These are phyloP conservation scores for Chlorella sp. DNA, from an alignment of 139 green algal species.

Conservation along the genomic window DNA sequence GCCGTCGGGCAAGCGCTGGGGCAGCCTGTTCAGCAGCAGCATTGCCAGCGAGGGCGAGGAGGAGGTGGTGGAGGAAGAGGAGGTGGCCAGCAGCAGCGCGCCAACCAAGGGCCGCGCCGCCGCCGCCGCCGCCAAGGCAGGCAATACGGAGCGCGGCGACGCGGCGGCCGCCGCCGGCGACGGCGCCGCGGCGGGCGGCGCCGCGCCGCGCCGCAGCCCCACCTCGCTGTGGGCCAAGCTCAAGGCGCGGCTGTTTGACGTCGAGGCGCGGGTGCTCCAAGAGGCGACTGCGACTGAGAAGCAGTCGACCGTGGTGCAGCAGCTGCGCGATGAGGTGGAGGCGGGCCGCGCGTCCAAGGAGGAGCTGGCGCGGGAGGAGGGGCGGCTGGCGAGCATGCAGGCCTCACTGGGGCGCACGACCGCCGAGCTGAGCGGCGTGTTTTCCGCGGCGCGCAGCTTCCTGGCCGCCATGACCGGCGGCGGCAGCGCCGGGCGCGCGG, in stretches of 20 bases:
- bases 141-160: background rate
- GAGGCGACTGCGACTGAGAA: constrained; percentile 42
- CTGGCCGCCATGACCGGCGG: background rate
- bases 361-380: constrained; percentile 24
- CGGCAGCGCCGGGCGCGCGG: background rate
- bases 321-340: constrained; percentile 32
- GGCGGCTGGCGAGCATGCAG: constrained; percentile 23
- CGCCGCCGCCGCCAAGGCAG: background rate
- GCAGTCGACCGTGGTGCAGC: constrained; percentile 45
- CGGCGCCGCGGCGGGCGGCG: background rate
- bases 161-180: background rate
- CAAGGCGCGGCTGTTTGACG: constrained; percentile 58
- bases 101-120: background rate
- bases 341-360: constrained; percentile 9
- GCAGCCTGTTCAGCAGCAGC: constrained; percentile 14
- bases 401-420: constrained; percentile 11
- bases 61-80: no score
- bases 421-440: constrained; percentile 27
- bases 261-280: constrained; percentile 70
- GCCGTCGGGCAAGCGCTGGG: background rate
- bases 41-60: constrained; percentile 10
- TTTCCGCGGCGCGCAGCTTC: constrained; percentile 8
- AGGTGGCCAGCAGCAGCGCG: background rate
- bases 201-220: constrained; percentile 13
- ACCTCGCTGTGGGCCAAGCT: constrained; percentile 12